Conservation (phyloP, 306 rosid genomes). For the Acacia acuminata region DNA sequence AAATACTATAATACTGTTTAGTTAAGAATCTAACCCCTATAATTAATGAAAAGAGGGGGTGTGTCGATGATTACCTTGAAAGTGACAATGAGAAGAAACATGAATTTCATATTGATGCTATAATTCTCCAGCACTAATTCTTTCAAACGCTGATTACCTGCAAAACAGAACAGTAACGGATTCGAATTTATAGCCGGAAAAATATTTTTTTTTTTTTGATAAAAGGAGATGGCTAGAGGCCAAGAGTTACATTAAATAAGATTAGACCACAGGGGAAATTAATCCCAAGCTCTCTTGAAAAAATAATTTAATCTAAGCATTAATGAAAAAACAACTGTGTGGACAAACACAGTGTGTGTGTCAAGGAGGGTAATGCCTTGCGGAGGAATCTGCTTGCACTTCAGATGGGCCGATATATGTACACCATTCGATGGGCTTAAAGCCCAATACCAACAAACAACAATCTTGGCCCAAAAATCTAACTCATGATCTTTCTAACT, state of each 20-base stretch:
- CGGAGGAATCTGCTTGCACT: not conserved
- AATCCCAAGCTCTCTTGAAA: no score
- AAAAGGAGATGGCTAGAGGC: no score
- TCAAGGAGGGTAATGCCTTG: not conserved
- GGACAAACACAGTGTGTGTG: not conserved
- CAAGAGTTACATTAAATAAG: no score
- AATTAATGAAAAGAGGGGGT: not conserved
- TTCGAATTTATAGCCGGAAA: not conserved
- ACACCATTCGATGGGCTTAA: not conserved
- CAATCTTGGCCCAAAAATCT: not conserved
- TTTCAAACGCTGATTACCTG: slow-evolving; percentile 23
- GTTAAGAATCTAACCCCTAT: not conserved
- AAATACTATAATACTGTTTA: not conserved
- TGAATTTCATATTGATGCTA: slow-evolving; percentile 43
- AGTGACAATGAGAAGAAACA: slow-evolving; percentile 40
- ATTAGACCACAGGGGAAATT: no score
- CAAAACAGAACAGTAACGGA: not conserved
- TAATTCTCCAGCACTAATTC: not conserved
- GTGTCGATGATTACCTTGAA: slow-evolving; percentile 50
- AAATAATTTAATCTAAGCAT: not conserved
- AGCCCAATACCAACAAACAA: not conserved
- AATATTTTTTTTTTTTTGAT: no score
- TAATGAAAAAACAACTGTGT: not conserved
- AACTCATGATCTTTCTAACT: not conserved
- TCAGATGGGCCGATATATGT: not conserved